Evolutionary conservation across 805 yeast genomes (phyloP).

Genomic region (Candida corydali): DNA sequence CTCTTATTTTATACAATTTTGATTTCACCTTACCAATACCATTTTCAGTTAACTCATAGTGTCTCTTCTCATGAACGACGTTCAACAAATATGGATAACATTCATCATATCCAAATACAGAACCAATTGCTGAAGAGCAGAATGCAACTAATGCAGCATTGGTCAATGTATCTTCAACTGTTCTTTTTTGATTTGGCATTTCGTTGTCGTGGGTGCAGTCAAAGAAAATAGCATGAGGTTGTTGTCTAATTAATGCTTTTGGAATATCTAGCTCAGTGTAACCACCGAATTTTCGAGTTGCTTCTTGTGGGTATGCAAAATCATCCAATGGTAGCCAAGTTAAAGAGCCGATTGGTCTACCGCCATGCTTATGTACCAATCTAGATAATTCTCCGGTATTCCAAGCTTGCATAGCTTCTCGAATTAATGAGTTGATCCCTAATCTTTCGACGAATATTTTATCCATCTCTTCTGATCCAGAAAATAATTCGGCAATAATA

Average conservation of each 20-base stretch:
- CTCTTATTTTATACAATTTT: slow-evolving; percentile 54
- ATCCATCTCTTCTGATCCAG: slow-evolving; percentile 91
- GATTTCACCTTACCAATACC: slow-evolving; percentile 80
- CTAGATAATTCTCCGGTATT: slow-evolving; percentile 81
- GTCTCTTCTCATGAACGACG: slow-evolving; percentile 71
- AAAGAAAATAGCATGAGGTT: slow-evolving; percentile 95
- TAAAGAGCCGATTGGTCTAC: slow-evolving; percentile 91
- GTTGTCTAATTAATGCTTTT: slow-evolving; percentile 55
- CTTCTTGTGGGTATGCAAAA: slow-evolving; percentile 57
- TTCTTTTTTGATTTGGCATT: slow-evolving; percentile 82
- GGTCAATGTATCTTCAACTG: slow-evolving; percentile 90
- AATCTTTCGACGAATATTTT: slow-evolving; percentile 84
- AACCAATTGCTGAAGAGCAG: slow-evolving; percentile 91
- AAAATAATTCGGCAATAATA: slow-evolving; percentile 90
- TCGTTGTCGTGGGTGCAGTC: slow-evolving; percentile 98
- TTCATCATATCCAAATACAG: slow-evolving; percentile 92
- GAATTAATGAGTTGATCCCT: slow-evolving; percentile 81
- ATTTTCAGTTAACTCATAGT: slow-evolving; percentile 46
- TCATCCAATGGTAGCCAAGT: slow-evolving; percentile 75
- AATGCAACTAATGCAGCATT: slow-evolving; percentile 92
- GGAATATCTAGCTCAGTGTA: slow-evolving; percentile 69
- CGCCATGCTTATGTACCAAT: slow-evolving; percentile 88
- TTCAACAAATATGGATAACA: slow-evolving; percentile 78
- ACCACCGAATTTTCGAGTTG: slow-evolving; percentile 24
- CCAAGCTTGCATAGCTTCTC: slow-evolving; percentile 98